These are phyloP conservation scores for Elasticomyces elasticus DNA, from an alignment of 495 filamentous ascomycete genomes.

Conservation along the genomic window DNA sequence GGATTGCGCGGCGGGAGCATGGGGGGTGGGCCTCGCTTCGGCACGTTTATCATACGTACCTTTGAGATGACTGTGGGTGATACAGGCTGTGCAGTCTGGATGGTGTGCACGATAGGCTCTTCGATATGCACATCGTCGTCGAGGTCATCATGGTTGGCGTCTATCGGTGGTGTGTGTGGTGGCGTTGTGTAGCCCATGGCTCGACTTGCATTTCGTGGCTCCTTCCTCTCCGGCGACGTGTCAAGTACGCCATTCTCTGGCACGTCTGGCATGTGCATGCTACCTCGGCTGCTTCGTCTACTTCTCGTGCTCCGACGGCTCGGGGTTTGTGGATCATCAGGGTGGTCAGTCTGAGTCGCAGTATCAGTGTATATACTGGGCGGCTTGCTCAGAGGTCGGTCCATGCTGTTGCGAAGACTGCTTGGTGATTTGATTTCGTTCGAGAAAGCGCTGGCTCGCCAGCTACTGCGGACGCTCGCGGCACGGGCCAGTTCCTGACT, in stretches of 20 bases:
- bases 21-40: conserved; percentile 26
- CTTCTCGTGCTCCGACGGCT: not conserved
- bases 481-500: conserved; percentile 45
- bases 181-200: conserved; percentile 13
- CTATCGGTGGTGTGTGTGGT: conserved; percentile 12
- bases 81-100: conserved; percentile 12
- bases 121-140: conserved; percentile 14
- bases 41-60: conserved; percentile 31
- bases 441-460: conserved; percentile 30
- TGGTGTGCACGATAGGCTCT: conserved; percentile 14
- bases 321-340: conserved; percentile 4
- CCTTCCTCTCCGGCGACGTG: conserved; percentile 7
- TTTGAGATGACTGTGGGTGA: conserved; percentile 26
- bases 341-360: conserved; percentile 23
- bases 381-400: conserved; percentile 18
- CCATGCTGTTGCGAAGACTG: conserved; percentile 29
- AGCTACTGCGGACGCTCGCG: conserved; percentile 27
- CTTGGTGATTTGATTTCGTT: conserved; percentile 18
- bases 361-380: conserved; percentile 5
- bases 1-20: conserved; percentile 32
- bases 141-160: conserved; percentile 2
- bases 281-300: not conserved
- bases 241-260: conserved; percentile 12
- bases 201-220: not conserved
- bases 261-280: conserved; percentile 7